Conservation (phyloP, 345 rosid species). For the Hevea brasiliensis region DNA sequence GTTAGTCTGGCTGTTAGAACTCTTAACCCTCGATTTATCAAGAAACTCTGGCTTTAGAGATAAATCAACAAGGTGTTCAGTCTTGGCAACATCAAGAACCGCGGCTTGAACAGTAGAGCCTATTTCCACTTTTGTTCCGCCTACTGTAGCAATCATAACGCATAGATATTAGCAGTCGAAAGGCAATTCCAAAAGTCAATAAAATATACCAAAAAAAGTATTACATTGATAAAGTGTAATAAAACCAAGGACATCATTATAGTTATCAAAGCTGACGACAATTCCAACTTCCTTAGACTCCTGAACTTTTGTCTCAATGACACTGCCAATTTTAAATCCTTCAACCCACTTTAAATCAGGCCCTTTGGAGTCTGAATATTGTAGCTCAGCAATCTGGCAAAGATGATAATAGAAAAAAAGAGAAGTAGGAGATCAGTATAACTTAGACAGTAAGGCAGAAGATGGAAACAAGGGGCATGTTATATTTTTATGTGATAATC, state of each 20-base stretch:
- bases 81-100: slow-evolving; percentile 81
- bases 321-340: slow-evolving; percentile 65
- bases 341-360: slow-evolving; percentile 64
- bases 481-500: not conserved
- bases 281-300: slow-evolving; percentile 81
- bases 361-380: slow-evolving; percentile 46
- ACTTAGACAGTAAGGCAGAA: not conserved
- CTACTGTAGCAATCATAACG: slow-evolving; percentile 48
- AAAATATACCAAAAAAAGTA: slow-evolving; percentile 17
- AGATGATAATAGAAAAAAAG: not conserved
- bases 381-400: slow-evolving; percentile 69
- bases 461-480: not conserved
- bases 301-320: slow-evolving; percentile 66
- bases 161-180: slow-evolving; percentile 9
- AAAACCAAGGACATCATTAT: slow-evolving; percentile 70
- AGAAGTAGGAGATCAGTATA: not conserved
- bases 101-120: slow-evolving; percentile 70
- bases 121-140: slow-evolving; percentile 47
- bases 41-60: slow-evolving; percentile 75
- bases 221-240: slow-evolving; percentile 76
- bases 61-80: slow-evolving; percentile 80
- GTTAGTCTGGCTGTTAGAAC: slow-evolving; percentile 33
- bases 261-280: slow-evolving; percentile 66
- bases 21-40: slow-evolving; percentile 40
- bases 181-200: not conserved